Base-by-base conservation (phyloP, 345 rosid genomes). In the Carallia brachiata region DNA sequence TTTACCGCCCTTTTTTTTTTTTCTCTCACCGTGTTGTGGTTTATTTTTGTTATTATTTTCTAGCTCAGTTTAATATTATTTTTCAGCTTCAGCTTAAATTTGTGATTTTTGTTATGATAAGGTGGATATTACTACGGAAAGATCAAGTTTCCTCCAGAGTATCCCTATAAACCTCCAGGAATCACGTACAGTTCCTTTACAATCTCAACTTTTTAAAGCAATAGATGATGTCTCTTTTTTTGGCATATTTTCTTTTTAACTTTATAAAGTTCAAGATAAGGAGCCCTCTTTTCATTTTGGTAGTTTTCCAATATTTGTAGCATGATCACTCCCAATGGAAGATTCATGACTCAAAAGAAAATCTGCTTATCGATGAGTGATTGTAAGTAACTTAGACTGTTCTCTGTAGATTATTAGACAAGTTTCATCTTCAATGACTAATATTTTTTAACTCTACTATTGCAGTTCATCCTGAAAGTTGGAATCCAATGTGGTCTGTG, bases 401-500 rank as follows among this genome's bases (percentile, higher is more conserved):
- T 53, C 34, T 54, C 30, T 52, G 16, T 76, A 13, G 60, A 59
- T 37, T 27, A 65, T 69, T 47, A 27, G 60, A 56, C 47, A 64
- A 17, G 56, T 64, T 32, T 30, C 17, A 34, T 61, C 54, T 68
- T 27, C 48, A 6, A n/a, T 76, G 30, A 30, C 31, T 52, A 50
- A 63, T 18, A 23, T 66, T 66, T 53, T 13, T 37, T 37, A 6
- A 9, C 44, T 48, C 63, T 72, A 44, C 39, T 67, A 56, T 10
- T 82, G 52, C 84, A 95, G 99, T 90, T 84, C 99, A 95, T 80
- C 99, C 98, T n/a, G 98, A 95, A 85, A 92, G 91, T 83, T 95
- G 99, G 99, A 95, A 92, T 67, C 99, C 99, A 4, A 95, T 95
- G 98, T 95, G 99, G 99, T 95, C 99, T 68, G 97, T 89, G 36